Percentiles rank a stretch among this genome's conserved stretches.
Conservation (phyloP, 352 stramenopile genomes). For the Pythium grandisporangium region DNA sequence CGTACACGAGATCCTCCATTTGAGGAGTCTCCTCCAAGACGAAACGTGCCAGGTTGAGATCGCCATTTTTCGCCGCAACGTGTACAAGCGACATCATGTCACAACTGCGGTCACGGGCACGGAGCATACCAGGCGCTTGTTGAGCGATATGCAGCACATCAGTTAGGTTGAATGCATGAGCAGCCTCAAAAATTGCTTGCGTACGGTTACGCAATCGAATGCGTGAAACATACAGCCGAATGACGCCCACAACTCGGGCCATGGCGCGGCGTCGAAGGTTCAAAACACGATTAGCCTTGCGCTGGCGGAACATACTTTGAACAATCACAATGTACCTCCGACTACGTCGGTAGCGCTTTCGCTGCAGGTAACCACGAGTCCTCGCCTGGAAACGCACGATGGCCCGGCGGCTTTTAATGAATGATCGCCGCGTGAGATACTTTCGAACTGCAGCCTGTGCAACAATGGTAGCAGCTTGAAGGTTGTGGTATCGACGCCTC, state of each 20-base stretch:
- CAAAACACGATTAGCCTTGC: slow-evolving; percentile 36
- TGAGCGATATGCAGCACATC: slow-evolving; percentile 76
- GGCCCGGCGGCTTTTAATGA: slow-evolving; percentile 48
- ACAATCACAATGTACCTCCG: slow-evolving; percentile 49
- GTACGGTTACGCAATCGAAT: slow-evolving; percentile 78
- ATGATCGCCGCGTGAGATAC: slow-evolving; percentile 53
- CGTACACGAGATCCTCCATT: slow-evolving; percentile 82
- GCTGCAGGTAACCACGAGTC: slow-evolving; percentile 46
- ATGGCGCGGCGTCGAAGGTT: slow-evolving; percentile 50
- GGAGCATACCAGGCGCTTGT: slow-evolving; percentile 70
- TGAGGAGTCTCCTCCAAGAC: slow-evolving; percentile 73
- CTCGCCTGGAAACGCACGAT: slow-evolving; percentile 65
- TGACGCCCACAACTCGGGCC: slow-evolving; percentile 55
- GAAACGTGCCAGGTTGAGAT: slow-evolving; percentile 76
- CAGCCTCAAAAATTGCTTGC: slow-evolving; percentile 65
- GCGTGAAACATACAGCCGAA: slow-evolving; percentile 71
- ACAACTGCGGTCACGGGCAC: slow-evolving; percentile 60
- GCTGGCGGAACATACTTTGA: slow-evolving; percentile 66
- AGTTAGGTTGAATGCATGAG: slow-evolving; percentile 69
- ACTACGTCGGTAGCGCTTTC: slow-evolving; percentile 45
- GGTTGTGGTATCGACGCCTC: slow-evolving; percentile 41
- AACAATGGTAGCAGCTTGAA: slow-evolving; percentile 34
- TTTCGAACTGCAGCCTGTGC: slow-evolving; percentile 68
- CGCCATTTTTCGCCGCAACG: slow-evolving; percentile 81
- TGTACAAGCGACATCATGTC: slow-evolving; percentile 86